Evolutionary conservation across 2,329 filamentous ascomycete genomes (phyloP), one percentile per base, ranked within the genome.

Genomic region (Bipolaris victoriae): DNA sequence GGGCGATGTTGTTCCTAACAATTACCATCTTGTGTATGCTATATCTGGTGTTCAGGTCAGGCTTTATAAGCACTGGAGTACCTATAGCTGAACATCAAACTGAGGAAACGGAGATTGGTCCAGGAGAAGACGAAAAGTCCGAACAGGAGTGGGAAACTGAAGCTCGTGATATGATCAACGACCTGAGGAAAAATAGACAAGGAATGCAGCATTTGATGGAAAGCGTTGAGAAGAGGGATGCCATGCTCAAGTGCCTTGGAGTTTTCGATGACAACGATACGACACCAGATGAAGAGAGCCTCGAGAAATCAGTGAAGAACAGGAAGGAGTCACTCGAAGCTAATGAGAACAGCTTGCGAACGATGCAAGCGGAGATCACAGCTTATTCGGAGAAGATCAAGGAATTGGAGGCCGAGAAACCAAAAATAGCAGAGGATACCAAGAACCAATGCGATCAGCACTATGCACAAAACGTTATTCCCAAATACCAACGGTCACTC

Each of bases 191-290:
- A 29, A 15, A 1, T n/a, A 16, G 5, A 5, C 16, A 16, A 18
- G 36, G 33, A 49, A 20, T 18, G 22, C 10, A 31, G 13, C 4
- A 5, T 36, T 33, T 22, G 13, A 11, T 24, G 5, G 20, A 24
- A 24, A 31, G 1, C 13, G 13, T 37, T n/a, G 31, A 18, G 29
- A n/a, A 13, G 13, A 26, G 39, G 31, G 26, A 44, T 11, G n/a
- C 35, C 3, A 41, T 57, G 36, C 49, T 57, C 22, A 33, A 48
- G 41, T 5, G 10, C 7, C 49, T 57, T 20, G 36, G 36, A 24
- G 29, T 49, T n/a, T 13, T 29, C 33, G 16, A 44, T 15, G 33
- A 39, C 13, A 18, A 13, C n/a, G 10, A 29, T 20, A 10, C 6
- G 10, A 47, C 26, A 18, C 4, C 16, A 11, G 39, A 54, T n/a